Evolutionary conservation across 352 stramenopile genomes (phyloP).

Genomic region (Phytophthora brassicae): DNA sequence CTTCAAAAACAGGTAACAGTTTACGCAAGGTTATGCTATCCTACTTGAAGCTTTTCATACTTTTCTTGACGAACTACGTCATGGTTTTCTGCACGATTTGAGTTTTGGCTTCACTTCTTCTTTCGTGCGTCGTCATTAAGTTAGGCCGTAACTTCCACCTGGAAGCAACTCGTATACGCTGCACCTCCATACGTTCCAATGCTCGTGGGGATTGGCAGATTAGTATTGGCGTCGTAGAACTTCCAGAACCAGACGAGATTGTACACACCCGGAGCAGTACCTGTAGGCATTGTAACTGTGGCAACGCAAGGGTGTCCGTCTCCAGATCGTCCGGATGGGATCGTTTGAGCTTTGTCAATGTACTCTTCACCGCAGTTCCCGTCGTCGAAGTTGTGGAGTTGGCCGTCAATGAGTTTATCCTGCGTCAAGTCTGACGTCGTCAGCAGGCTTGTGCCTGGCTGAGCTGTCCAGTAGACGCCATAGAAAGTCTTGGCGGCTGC

Average conservation of each 20-base stretch:
- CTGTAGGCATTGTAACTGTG: conserved; percentile 43
- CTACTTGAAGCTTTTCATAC: background rate
- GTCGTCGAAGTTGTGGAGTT: conserved; percentile 71
- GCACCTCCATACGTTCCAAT: conserved; percentile 52
- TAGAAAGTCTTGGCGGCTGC: conserved; percentile 53
- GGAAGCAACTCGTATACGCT: conserved; percentile 64
- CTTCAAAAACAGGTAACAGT: too few relatives aligned
- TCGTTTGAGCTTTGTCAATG: conserved; percentile 38
- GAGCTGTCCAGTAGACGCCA: conserved; percentile 63
- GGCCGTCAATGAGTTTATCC: conserved; percentile 60
- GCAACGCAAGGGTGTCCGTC: conserved; percentile 59
- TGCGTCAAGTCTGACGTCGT: conserved; percentile 52
- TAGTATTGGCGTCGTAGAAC: conserved; percentile 58
- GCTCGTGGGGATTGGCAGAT: conserved; percentile 46
- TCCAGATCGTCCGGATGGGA: conserved; percentile 44
- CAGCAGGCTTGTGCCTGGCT: conserved; percentile 36
- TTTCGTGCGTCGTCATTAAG: background rate
- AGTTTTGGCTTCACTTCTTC: too few relatives aligned
- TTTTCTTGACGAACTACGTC: conserved; percentile 5
- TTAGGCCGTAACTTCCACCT: conserved; percentile 49
- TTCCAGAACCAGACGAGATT: conserved; percentile 79
- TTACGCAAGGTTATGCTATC: too few relatives aligned
- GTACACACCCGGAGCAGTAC: conserved; percentile 52
- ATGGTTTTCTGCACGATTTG: background rate
- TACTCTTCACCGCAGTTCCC: conserved; percentile 59